Conservation (phyloP, 2,329 filamentous ascomycete genomes). For the Aspergillus persii region DNA sequence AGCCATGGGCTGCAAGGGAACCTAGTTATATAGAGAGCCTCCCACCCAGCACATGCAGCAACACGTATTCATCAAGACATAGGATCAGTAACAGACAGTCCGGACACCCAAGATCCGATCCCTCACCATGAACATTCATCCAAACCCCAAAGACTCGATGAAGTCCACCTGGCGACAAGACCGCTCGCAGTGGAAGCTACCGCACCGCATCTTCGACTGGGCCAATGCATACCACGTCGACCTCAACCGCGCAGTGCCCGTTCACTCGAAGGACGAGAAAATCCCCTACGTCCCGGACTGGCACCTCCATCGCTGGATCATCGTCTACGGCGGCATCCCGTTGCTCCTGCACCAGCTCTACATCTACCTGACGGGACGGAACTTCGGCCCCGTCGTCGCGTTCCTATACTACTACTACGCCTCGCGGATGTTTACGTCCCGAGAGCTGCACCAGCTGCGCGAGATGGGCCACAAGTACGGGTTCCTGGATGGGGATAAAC, state of each 20-base stretch:
- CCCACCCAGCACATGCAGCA: not conserved
- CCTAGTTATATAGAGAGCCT: not conserved
- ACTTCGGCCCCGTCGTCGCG: conserved; percentile 26
- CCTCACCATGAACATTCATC: not conserved
- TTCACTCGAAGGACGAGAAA: conserved; percentile 42
- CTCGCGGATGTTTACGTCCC: conserved; percentile 42
- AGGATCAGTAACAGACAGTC: not conserved
- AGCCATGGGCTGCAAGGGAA: too few species aligned
- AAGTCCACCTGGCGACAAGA: conserved; percentile 40
- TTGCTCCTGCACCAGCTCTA: conserved; percentile 40
- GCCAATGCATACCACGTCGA: conserved; percentile 28
- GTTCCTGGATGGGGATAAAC: conserved; percentile 20
- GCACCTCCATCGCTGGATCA: conserved; percentile 39
- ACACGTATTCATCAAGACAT: too few species aligned
- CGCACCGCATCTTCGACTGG: conserved; percentile 34
- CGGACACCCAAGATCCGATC: not conserved
- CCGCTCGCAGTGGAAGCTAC: conserved; percentile 28
- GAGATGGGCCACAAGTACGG: conserved; percentile 39
- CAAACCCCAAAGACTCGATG: conserved; percentile 37
- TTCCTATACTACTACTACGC: conserved; percentile 39
- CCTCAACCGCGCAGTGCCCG: conserved; percentile 33
- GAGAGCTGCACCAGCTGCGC: conserved; percentile 38
- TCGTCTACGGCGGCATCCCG: conserved; percentile 39
- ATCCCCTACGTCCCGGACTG: conserved; percentile 39
- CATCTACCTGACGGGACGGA: conserved; percentile 26